Percentiles rank a stretch among this genome's conserved stretches.
Conservation (phyloP, 768 basidiomycete genomes). For the Lactarius psammicola region DNA sequence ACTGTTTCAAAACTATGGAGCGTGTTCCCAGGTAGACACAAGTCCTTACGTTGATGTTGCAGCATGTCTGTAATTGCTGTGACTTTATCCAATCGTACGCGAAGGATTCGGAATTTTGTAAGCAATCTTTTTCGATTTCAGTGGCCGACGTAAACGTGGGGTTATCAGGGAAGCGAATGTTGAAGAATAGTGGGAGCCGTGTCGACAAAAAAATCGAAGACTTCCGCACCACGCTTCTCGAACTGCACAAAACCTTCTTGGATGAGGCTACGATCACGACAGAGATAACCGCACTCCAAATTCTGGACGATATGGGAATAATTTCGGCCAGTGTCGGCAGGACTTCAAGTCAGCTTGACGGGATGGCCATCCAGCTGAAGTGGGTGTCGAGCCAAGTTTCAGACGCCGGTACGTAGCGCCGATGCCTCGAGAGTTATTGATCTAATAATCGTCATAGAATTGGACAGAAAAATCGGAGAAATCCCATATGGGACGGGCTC, state of each 20-base stretch:
- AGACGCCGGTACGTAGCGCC: background rate
- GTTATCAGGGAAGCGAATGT: background rate
- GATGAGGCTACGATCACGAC: no score
- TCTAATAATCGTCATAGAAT: background rate
- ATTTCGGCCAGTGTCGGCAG: background rate
- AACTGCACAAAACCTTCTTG: no score
- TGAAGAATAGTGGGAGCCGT: no score
- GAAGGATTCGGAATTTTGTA: background rate
- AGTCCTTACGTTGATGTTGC: no score
- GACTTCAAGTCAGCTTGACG: no score
- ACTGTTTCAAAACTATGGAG: background rate
- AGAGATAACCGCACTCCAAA: background rate
- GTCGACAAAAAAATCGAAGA: no score
- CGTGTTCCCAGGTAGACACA: background rate
- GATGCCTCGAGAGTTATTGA: background rate
- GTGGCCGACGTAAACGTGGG: background rate
- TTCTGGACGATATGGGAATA: background rate
- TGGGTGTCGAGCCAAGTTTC: background rate
- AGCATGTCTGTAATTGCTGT: no score
- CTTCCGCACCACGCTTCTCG: no score
- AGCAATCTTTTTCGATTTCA: background rate
- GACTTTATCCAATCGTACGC: conserved; percentile 1
- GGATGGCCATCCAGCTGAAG: background rate
- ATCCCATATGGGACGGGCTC: background rate
- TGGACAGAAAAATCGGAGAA: background rate